These are phyloP conservation scores for Phaeosphaeria sp. DNA, from an alignment of 2,329 filamentous ascomycete genomes.

Conservation along the genomic window DNA sequence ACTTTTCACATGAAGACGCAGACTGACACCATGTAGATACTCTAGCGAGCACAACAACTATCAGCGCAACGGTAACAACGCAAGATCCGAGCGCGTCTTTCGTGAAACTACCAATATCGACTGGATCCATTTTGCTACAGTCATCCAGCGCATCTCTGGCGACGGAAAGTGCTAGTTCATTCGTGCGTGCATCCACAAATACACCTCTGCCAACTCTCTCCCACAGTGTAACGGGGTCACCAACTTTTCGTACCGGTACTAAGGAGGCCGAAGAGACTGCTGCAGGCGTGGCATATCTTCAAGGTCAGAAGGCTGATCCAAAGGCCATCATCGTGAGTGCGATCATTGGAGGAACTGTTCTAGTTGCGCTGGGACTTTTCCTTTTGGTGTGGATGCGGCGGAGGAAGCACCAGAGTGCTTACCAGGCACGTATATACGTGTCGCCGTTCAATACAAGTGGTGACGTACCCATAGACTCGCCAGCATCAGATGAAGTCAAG, in stretches of 20 bases:
- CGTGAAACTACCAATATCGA: background rate
- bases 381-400: slow-evolving; percentile 19
- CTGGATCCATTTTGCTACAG: too few relatives aligned
- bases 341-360: slow-evolving; percentile 23
- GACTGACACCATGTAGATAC: background rate
- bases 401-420: slow-evolving; percentile 22
- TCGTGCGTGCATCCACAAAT: background rate
- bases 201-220: background rate
- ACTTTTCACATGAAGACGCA: background rate
- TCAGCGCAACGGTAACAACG: slow-evolving; percentile 5
- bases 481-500: background rate
- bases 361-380: slow-evolving; percentile 13
- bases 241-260: background rate
- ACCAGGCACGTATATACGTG: slow-evolving; percentile 29
- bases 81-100: background rate
- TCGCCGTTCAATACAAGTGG: slow-evolving; percentile 24
- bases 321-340: slow-evolving; percentile 32
- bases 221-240: background rate
- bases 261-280: background rate
- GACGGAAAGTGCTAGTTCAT: background rate
- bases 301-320: background rate
- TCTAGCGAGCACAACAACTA: background rate
- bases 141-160: background rate
- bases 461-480: slow-evolving; percentile 26
- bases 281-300: background rate